Conservation (phyloP, 768 basidiomycete species). For the Mycena olivaceomarginata region DNA sequence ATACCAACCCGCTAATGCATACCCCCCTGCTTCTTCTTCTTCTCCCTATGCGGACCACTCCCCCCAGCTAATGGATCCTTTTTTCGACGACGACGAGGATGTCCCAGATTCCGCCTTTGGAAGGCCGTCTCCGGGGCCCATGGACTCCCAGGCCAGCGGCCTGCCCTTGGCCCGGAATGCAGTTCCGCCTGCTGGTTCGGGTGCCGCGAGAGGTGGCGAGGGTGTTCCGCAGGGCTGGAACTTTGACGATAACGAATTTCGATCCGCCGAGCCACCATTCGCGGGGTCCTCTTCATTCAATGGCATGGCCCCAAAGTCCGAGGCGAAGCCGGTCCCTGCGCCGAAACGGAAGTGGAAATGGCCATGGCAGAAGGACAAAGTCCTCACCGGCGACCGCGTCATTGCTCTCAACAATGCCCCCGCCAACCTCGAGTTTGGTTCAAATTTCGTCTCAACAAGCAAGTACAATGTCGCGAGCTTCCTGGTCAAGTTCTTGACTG, state of each 20-base stretch:
- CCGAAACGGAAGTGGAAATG: slow-evolving; percentile 78
- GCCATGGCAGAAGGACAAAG: slow-evolving; percentile 87
- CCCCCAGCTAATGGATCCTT: slow-evolving; percentile 84
- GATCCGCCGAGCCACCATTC: slow-evolving; percentile 62
- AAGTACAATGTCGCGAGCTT: slow-evolving; percentile 95
- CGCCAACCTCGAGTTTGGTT: slow-evolving; percentile 80
- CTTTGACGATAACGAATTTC: slow-evolving; percentile 80
- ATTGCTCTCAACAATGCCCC: slow-evolving; percentile 88
- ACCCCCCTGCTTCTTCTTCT: slow-evolving; percentile 73
- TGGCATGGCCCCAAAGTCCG: slow-evolving; percentile 46
- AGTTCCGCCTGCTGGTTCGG: slow-evolving; percentile 77
- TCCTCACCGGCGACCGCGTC: slow-evolving; percentile 83
- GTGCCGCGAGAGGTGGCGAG: slow-evolving; percentile 65
- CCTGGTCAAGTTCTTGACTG: slow-evolving; percentile 93
- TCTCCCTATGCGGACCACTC: slow-evolving; percentile 63
- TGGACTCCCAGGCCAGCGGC: slow-evolving; percentile 73
- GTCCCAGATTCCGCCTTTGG: slow-evolving; percentile 82
- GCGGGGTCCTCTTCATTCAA: slow-evolving; percentile 65
- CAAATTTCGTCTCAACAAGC: slow-evolving; percentile 94
- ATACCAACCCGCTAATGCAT: slow-evolving; percentile 73
- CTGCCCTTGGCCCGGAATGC: slow-evolving; percentile 76
- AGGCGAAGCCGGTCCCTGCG: slow-evolving; percentile 45
- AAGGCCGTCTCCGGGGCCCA: slow-evolving; percentile 59
- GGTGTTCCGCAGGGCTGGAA: slow-evolving; percentile 83
- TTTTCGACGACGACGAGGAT: slow-evolving; percentile 92